Base-by-base conservation (phyloP, 805 yeast genomes). In the Tetrapisispora taiwanensis region DNA sequence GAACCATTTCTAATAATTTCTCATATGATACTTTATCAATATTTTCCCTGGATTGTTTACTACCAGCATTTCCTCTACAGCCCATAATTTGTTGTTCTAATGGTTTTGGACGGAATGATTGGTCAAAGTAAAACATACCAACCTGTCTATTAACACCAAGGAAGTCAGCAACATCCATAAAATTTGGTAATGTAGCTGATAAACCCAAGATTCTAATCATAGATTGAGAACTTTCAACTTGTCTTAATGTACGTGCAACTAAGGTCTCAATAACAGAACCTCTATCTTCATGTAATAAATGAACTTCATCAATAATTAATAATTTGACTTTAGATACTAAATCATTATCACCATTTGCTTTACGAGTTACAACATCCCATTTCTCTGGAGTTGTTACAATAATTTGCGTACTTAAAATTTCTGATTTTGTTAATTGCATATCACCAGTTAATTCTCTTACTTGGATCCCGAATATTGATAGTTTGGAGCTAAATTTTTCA, bases 311-410 rank as follows among this genome's bases (percentile, higher is more conserved):
- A 48, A 92, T 89, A 47, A 92, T 86, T 46, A 92, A 67, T 13
- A 92, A 66, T 60, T 81, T 85, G 9, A 92, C 94, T 54, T 87
- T 88, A 12, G 84, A 78, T 2, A 86, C 85, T 39, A 89, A 63
- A 52, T 88, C 95, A 41, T 77, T 78, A 55, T 89, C 97, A 42
- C 96, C 97, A 52, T 74, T 82, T 32, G 89, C 81, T 59, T 92
- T 92, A 58, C 97, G 76, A 0, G 98, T 90, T 1, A 92, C 96
- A 2, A 92, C 97, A 66, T 88, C 97, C 97, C 97, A 88, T 62
- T 88, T 88, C 58, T 88, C 97, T 0, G 97, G 97, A 0, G 97
- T 88, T 0, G 96, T 89, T 2, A 88, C 96, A 50, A 88, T 84
- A 34, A 88, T 73, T 59, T 88, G 96, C 0, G 97, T 89, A 1